Percentiles rank a stretch among this genome's conserved stretches.
These are phyloP conservation scores for Esteya vermicola DNA, from an alignment of 2,329 filamentous ascomycete genomes.

Conservation along the genomic window DNA sequence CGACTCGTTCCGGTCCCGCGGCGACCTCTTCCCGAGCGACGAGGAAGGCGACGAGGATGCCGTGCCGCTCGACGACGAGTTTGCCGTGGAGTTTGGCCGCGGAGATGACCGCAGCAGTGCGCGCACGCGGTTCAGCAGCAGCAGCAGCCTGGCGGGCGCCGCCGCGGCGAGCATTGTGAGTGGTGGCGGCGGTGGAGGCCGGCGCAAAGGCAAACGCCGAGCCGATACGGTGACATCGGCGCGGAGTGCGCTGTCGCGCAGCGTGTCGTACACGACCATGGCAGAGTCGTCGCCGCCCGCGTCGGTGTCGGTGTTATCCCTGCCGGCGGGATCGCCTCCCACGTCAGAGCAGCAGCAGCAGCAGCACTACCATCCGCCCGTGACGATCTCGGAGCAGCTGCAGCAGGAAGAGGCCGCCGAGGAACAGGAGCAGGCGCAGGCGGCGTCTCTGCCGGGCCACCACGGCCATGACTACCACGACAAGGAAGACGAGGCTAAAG, in stretches of 20 bases:
- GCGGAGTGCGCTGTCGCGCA: constrained; percentile 27
- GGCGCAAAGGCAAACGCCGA: constrained; percentile 19
- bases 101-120: constrained; percentile 66
- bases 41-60: constrained; percentile 80
- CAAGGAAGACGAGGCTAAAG: too few relatives aligned
- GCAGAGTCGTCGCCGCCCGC: too few relatives aligned
- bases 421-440: background rate
- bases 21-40: constrained; percentile 83
- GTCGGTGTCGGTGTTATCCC: constrained; percentile 29
- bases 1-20: constrained; percentile 74
- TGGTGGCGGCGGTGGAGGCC: constrained; percentile 43
- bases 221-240: constrained; percentile 8
- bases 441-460: background rate
- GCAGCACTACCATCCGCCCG: too few relatives aligned
- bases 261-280: constrained; percentile 45
- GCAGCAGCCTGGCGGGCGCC: constrained; percentile 35
- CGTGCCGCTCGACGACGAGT: constrained; percentile 83
- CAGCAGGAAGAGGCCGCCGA: too few relatives aligned
- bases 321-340: too few relatives aligned
- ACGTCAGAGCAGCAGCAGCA: too few relatives aligned
- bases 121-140: constrained; percentile 38
- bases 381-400: too few relatives aligned
- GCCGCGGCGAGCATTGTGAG: constrained; percentile 69
- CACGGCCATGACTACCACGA: too few relatives aligned
- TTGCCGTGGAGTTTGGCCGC: constrained; percentile 67